Evolutionary conservation across 202 grass and related monocot genomes (phyloP).

Genomic region (Elaeis oleifera): DNA sequence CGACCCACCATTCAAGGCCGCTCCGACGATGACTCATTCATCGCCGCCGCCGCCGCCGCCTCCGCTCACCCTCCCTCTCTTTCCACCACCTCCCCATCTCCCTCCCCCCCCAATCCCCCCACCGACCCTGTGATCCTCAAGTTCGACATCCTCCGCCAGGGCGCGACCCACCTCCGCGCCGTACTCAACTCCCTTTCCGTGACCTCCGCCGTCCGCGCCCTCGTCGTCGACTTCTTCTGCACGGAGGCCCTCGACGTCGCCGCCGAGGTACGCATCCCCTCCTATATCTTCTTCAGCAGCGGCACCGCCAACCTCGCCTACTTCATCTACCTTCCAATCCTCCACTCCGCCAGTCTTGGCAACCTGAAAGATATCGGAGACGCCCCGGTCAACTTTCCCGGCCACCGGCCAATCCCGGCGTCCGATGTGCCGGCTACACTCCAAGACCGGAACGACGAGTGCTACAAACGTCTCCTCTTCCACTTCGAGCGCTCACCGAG

Average conservation of each 20-base stretch:
- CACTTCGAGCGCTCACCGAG: conserved; percentile 19
- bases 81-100: not conserved
- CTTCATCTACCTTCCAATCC: conserved; percentile 41
- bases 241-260: conserved; percentile 33
- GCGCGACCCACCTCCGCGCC: conserved; percentile 23
- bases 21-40: not conserved
- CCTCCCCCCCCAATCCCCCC: not conserved
- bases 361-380: conserved; percentile 37
- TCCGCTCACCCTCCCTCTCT: not conserved
- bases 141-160: conserved; percentile 26
- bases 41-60: not conserved
- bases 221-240: conserved; percentile 43
- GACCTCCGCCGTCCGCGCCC: conserved; percentile 1
- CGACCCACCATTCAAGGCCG: too few relatives aligned
- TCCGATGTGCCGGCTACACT: conserved; percentile 16
- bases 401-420: conserved; percentile 32
- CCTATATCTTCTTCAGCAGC: conserved; percentile 47
- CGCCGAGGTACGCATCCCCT: conserved; percentile 21
- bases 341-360: conserved; percentile 16
- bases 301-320: conserved; percentile 29
- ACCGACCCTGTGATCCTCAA: conserved; percentile 18
- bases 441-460: not conserved
- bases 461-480: conserved; percentile 8
- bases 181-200: conserved; percentile 4
- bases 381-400: conserved; percentile 23